Evolutionary conservation across 805 yeast genomes (phyloP), one percentile per base, ranked within the genome.

Genomic region (Candida oleophila): DNA sequence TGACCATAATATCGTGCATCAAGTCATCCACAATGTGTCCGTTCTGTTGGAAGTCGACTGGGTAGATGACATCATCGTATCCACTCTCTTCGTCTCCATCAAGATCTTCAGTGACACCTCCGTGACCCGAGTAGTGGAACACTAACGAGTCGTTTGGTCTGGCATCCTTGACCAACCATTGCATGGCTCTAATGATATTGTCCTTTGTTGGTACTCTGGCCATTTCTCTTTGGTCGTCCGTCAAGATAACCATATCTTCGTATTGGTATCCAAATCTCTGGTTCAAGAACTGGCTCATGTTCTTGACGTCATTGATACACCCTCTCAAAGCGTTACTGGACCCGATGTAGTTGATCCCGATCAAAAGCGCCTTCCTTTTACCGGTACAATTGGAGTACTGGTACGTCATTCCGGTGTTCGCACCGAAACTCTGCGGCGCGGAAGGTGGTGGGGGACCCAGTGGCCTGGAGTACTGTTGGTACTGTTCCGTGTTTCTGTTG

Each of bases 121-220:
- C 73, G 50, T 68, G 73, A n/a, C 73, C 73, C 5, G 67, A 60
- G 44, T 65, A 68, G 49, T 68, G 73, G 58, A 68, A 68, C 35
- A 68, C 67, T 42, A 68, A 59, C 35, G 73, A 68, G 44, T 67
- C 72, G 50, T 67, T 64, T 5, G 73, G 73, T 32, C 62, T 50
- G 14, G 73, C 73, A 41, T 65, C 71, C 43, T 54, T 57, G 14
- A 66, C 69, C 38, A 68, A 52, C 73, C 73, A 68, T 49, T 64
- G 64, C 72, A 68, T 68, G n/a, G 68, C 73, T 28, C 71, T 52
- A 25, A 63, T 44, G 21, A 68, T 61, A 50, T 68, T 68, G n/a
- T 57, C 65, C 41, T 55, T 56, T 28, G 65, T 60, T 2, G 73
- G 73, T 16, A 68, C 53, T 35, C 70, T 56, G 3, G 66, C 66